A percentile compares a stretch with the other conserved stretches of the same genome.
Conservation (phyloP, 1,139 yeast species). For the Yamadazyma atmosphaerica region DNA sequence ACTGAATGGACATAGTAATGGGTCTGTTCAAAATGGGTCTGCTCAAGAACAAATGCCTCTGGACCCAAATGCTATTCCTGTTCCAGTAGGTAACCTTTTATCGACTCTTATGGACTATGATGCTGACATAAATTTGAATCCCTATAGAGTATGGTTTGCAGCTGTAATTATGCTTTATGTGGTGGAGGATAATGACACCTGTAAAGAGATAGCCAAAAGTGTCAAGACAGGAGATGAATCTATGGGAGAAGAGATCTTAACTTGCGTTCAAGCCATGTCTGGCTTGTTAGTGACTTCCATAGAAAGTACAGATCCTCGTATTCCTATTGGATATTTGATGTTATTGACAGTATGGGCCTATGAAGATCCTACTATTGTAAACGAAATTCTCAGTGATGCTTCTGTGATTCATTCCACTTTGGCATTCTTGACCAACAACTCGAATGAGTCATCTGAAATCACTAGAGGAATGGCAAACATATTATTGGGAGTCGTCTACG, state of each 20-base stretch:
- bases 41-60: neutral
- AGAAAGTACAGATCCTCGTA: slow-evolving; percentile 66
- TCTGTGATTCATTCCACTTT: slow-evolving; percentile 67
- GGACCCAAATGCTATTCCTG: slow-evolving; percentile 9
- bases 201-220: slow-evolving; percentile 49
- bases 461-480: slow-evolving; percentile 77
- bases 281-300: slow-evolving; percentile 72
- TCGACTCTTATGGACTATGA: slow-evolving; percentile 76
- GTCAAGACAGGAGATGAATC: slow-evolving; percentile 68
- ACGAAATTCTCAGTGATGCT: slow-evolving; percentile 71
- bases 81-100: slow-evolving; percentile 57
- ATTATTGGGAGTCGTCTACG: slow-evolving; percentile 76
- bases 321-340: slow-evolving; percentile 78
- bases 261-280: slow-evolving; percentile 76
- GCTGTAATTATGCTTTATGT: slow-evolving; percentile 63
- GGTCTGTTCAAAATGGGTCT: slow-evolving; percentile 1
- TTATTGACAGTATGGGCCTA: slow-evolving; percentile 74
- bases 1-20: neutral
- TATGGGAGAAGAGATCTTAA: slow-evolving; percentile 71
- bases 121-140: slow-evolving; percentile 72
- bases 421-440: slow-evolving; percentile 62
- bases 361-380: slow-evolving; percentile 74
- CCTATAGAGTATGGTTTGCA: slow-evolving; percentile 88
- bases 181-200: slow-evolving; percentile 57
- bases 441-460: slow-evolving; percentile 56